A percentile compares a stretch with the other conserved stretches of the same genome.
These are phyloP conservation scores for Eimeria necatrix DNA, from an alignment of 169 alveolate species.

Conservation along the genomic window DNA sequence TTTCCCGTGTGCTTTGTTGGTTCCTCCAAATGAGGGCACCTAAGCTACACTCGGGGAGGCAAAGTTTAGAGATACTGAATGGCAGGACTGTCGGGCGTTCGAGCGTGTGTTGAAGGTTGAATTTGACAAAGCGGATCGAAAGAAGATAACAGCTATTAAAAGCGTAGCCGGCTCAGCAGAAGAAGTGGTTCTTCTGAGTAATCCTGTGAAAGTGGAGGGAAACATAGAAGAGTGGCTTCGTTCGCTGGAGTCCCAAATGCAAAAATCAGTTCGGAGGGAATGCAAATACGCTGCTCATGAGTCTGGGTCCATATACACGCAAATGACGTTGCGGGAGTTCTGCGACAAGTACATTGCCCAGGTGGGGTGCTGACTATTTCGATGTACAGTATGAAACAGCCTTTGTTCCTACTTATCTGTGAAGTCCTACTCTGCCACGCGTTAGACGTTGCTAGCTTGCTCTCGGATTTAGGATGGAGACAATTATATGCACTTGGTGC, in stretches of 20 bases:
- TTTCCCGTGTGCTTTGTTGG: background rate
- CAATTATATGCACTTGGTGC: background rate
- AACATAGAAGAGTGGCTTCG: conserved; percentile 98
- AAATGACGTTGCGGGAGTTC: conserved; percentile 93
- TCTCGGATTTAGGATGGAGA: background rate
- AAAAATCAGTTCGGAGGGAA: conserved; percentile 92
- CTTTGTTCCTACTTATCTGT: background rate
- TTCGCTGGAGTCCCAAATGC: conserved; percentile 95
- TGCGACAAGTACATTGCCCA: conserved; percentile 95
- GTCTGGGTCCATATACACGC: conserved; percentile 89
- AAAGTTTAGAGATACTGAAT: too few species aligned
- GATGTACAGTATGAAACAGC: too few species aligned
- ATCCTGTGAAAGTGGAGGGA: conserved; percentile 97
- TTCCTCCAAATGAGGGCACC: background rate
- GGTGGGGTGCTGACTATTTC: conserved; percentile 79
- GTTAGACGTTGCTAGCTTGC: background rate
- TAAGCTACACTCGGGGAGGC: background rate
- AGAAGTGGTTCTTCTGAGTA: conserved; percentile 93
- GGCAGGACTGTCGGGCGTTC: background rate
- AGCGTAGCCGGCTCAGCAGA: conserved; percentile 89
- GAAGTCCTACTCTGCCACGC: background rate
- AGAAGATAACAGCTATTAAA: conserved; percentile 90
- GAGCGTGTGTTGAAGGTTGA: conserved; percentile 61
- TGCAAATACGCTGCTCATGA: conserved; percentile 90
- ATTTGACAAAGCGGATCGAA: conserved; percentile 90